A percentile compares a stretch with the other conserved stretches of the same genome.
These are phyloP conservation scores for Aphanomyces invadans DNA, from an alignment of 352 stramenopile genomes.

Conservation along the genomic window DNA sequence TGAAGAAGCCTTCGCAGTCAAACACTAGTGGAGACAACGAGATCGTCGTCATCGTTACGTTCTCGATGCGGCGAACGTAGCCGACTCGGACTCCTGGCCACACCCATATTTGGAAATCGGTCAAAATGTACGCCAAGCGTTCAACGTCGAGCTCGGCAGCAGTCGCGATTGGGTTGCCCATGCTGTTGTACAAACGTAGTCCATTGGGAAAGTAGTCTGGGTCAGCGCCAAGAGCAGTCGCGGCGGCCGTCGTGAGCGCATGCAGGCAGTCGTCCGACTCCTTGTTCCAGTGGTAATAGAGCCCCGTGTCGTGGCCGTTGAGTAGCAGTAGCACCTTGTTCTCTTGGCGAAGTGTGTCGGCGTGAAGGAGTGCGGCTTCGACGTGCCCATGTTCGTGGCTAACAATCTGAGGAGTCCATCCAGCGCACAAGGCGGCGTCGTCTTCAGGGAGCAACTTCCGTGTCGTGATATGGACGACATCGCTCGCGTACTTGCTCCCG, in stretches of 20 bases:
- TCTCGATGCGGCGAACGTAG: slow-evolving; percentile 44
- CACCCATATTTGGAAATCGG: slow-evolving; percentile 67
- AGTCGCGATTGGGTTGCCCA: slow-evolving; percentile 40
- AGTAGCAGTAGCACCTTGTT: slow-evolving; percentile 33
- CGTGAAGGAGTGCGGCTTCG: slow-evolving; percentile 27
- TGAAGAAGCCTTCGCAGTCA: slow-evolving; percentile 55
- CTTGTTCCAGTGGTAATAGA: slow-evolving; percentile 36
- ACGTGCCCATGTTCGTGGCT: not conserved
- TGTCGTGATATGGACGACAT: slow-evolving; percentile 41
- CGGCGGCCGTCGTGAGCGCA: slow-evolving; percentile 38
- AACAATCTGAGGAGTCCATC: not conserved
- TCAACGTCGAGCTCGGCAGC: slow-evolving; percentile 31
- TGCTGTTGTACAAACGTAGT: slow-evolving; percentile 49
- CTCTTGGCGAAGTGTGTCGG: slow-evolving; percentile 6
- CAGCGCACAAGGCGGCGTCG: not conserved
- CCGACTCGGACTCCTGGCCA: slow-evolving; percentile 67
- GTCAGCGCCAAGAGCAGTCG: slow-evolving; percentile 40
- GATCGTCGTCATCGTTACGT: slow-evolving; percentile 46
- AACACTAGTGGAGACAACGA: slow-evolving; percentile 59
- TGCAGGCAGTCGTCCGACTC: slow-evolving; percentile 29
- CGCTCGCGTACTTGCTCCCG: slow-evolving; percentile 48
- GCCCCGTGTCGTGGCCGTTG: slow-evolving; percentile 53
- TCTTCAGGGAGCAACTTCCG: slow-evolving; percentile 33
- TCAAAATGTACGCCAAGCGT: slow-evolving; percentile 54
- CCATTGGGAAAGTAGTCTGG: slow-evolving; percentile 41